These are phyloP conservation scores for Ceratobasidium papillatum DNA, from an alignment of 1,284 basidiomycete genomes.

Conservation along the genomic window DNA sequence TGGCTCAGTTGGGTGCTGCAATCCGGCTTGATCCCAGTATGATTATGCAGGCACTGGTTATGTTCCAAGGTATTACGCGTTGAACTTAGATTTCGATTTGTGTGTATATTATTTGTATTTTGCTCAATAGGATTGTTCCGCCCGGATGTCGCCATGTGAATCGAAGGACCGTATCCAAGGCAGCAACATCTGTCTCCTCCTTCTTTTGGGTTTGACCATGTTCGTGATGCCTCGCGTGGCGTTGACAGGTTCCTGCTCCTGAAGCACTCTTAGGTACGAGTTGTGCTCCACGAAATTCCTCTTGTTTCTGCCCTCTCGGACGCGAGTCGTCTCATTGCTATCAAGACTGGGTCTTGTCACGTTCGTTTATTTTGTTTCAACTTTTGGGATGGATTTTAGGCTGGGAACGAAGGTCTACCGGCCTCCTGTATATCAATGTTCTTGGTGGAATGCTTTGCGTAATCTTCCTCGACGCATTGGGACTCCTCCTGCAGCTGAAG, in stretches of 20 bases:
- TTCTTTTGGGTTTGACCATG: not conserved
- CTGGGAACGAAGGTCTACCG: slow-evolving; percentile 8
- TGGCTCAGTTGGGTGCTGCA: slow-evolving; percentile 53
- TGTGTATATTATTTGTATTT: slow-evolving; percentile 41
- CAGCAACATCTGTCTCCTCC: not conserved
- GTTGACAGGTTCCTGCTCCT: not conserved
- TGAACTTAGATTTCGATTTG: slow-evolving; percentile 21
- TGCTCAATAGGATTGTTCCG: slow-evolving; percentile 20
- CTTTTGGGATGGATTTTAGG: not conserved
- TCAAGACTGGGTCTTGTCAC: slow-evolving; percentile 41
- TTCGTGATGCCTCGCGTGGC: slow-evolving; percentile 1
- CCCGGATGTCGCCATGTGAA: slow-evolving; percentile 36
- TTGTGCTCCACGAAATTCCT: not conserved
- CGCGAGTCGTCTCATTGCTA: slow-evolving; percentile 20
- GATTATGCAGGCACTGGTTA: slow-evolving; percentile 48
- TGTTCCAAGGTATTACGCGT: slow-evolving; percentile 44
- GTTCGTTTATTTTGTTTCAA: slow-evolving; percentile 10
- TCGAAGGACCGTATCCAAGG: slow-evolving; percentile 25
- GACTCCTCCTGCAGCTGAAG: slow-evolving; percentile 19
- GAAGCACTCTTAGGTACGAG: slow-evolving; percentile 3
- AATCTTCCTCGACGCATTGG: slow-evolving; percentile 22
- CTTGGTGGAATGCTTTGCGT: slow-evolving; percentile 18
- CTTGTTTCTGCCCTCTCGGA: slow-evolving; percentile 1
- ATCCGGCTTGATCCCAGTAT: slow-evolving; percentile 46
- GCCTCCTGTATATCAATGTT: slow-evolving; percentile 24